These are phyloP conservation scores for Populus trichocarpa DNA, from an alignment of 441 rosid genomes.

Conservation along the genomic window DNA sequence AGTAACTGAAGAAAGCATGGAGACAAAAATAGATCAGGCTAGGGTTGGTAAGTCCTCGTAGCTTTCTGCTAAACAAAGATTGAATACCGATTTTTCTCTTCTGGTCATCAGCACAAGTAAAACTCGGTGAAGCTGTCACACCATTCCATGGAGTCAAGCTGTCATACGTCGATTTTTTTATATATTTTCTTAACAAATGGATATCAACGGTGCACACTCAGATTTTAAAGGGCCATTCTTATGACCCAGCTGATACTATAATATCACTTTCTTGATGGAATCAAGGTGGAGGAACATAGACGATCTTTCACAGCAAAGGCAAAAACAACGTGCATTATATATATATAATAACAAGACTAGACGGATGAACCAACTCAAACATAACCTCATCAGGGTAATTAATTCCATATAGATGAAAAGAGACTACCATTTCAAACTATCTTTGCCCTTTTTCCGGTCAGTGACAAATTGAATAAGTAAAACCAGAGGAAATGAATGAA, in stretches of 20 bases:
- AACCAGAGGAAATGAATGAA: not conserved
- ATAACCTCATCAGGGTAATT: not conserved
- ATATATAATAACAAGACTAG: no score
- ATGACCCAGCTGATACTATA: not conserved
- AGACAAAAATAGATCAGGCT: conserved; percentile 15
- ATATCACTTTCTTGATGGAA: not conserved
- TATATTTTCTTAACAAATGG: not conserved
- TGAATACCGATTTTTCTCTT: not conserved
- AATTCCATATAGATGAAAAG: not conserved
- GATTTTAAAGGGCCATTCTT: not conserved
- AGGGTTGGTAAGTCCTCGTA: not conserved
- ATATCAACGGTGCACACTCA: not conserved
- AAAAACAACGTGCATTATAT: not conserved
- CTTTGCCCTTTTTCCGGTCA: not conserved
- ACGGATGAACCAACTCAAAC: not conserved
- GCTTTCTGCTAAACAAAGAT: not conserved
- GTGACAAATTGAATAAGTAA: not conserved
- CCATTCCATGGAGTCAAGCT: not conserved
- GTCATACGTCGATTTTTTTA: not conserved
- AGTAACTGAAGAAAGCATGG: not conserved
- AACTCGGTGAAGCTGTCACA: not conserved
- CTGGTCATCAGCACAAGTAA: no score
- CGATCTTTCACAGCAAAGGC: not conserved
- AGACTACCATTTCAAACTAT: not conserved
- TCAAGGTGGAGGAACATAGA: not conserved